phyloP scores from a whole-genome alignment of 208 protist species.

The Wallacemonas collosoma region DNA sequence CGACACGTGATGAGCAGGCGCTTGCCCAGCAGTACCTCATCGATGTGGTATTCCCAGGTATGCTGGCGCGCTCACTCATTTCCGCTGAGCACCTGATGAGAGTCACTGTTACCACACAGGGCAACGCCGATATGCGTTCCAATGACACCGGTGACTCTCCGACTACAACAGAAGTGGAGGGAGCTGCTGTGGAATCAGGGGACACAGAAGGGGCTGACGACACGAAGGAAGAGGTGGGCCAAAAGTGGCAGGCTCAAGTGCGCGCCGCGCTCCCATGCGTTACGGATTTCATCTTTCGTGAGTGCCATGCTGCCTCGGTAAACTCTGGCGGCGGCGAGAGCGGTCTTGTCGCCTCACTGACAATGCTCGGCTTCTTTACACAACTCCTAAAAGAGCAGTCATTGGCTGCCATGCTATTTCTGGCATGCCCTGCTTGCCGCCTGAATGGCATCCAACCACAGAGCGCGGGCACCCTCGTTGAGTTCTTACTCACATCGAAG shows the following conservation, averaged over 20 bases:
- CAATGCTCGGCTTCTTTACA: conserved; percentile 27
- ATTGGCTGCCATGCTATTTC: conserved; percentile 22
- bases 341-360: conserved; percentile 10
- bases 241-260: conserved; percentile 1
- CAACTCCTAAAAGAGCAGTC: conserved; percentile 11
- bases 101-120: conserved; percentile 3
- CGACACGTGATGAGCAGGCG: neutral
- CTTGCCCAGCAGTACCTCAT: neutral
- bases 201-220: neutral
- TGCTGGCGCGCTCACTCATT: neutral
- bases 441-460: conserved; percentile 9
- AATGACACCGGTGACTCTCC: neutral
- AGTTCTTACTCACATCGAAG: conserved; percentile 30
- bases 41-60: neutral
- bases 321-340: conserved; percentile 11
- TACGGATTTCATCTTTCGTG: conserved; percentile 34
- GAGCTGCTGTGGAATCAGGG: neutral
- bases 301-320: conserved; percentile 34
- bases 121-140: neutral
- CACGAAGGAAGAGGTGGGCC: neutral
- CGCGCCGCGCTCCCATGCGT: conserved; percentile 30
- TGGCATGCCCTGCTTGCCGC: conserved; percentile 45
- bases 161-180: neutral
- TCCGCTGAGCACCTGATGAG: neutral
- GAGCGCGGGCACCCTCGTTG: no score